A percentile compares a stretch with the other conserved stretches of the same genome.
Evolutionary conservation across 495 filamentous ascomycete species (phyloP).

Genomic region (Penicillium canariense): DNA sequence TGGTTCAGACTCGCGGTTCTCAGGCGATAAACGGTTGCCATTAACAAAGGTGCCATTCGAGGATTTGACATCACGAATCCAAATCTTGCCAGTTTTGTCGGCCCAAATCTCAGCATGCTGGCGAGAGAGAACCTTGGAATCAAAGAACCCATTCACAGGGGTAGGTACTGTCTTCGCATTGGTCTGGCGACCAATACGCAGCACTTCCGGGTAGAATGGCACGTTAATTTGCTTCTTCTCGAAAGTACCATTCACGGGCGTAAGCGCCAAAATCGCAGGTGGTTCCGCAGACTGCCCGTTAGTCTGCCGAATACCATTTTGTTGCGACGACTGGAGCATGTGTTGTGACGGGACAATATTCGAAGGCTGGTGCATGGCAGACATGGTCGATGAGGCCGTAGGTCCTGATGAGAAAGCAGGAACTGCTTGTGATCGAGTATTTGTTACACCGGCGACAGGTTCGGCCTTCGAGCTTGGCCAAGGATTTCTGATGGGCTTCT

Average conservation of each 20-base stretch:
- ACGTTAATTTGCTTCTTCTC: conserved; percentile 94
- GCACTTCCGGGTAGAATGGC: conserved; percentile 81
- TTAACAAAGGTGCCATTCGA: conserved; percentile 99
- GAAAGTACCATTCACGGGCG: conserved; percentile 91
- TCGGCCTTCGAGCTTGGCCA: conserved; percentile 74
- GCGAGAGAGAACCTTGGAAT: conserved; percentile 93
- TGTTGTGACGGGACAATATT: conserved; percentile 73
- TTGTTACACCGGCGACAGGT: conserved; percentile 61
- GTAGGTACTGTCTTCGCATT: conserved; percentile 94
- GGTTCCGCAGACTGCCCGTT: conserved; percentile 54
- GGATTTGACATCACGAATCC: conserved; percentile 95
- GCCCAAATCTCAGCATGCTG: conserved; percentile 98
- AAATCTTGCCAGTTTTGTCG: conserved; percentile 83
- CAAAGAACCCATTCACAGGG: conserved; percentile 88
- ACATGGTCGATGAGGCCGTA: conserved; percentile 64
- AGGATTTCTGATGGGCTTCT: conserved; percentile 66
- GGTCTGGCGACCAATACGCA: conserved; percentile 93
- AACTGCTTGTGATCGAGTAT: conserved; percentile 59
- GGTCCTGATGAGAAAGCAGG: conserved; percentile 64
- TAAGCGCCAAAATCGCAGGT: conserved; percentile 73
- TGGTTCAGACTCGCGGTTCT: conserved; percentile 92
- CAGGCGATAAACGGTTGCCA: conserved; percentile 80
- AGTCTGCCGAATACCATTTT: conserved; percentile 62
- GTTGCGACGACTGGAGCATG: conserved; percentile 55
- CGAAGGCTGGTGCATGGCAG: conserved; percentile 72